Conservation (phyloP, 352 stramenopile species). For the Phytophthora syringae region DNA sequence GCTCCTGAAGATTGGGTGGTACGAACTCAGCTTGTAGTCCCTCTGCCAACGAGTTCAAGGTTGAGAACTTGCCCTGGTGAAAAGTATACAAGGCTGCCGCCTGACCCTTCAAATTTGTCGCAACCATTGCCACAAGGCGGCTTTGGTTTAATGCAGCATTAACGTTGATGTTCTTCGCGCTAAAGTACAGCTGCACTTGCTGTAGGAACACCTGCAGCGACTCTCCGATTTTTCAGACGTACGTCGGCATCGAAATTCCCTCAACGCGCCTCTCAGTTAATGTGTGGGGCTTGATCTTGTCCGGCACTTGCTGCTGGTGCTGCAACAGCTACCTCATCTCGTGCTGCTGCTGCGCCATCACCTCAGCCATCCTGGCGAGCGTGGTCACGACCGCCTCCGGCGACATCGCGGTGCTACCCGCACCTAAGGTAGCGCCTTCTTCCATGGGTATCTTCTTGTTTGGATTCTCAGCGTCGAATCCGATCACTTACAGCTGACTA, state of each 20-base stretch:
- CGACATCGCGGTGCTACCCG: neutral
- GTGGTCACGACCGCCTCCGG: neutral
- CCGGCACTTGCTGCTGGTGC: slow-evolving; percentile 7
- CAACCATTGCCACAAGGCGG: slow-evolving; percentile 6
- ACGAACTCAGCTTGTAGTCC: slow-evolving; percentile 8
- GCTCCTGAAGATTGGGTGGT: slow-evolving; percentile 9
- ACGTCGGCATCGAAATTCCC: slow-evolving; percentile 7
- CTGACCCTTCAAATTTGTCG: slow-evolving; percentile 4
- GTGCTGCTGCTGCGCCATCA: neutral
- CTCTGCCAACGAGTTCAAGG: slow-evolving; percentile 3
- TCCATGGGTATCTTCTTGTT: neutral
- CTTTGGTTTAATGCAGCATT: slow-evolving; percentile 4
- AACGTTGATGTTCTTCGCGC: slow-evolving; percentile 13
- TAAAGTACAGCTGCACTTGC: slow-evolving; percentile 9
- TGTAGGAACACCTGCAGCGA: slow-evolving; percentile 14
- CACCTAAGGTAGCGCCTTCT: neutral
- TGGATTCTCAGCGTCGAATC: neutral
- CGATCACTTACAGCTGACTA: slow-evolving; percentile 7
- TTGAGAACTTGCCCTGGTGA: slow-evolving; percentile 8
- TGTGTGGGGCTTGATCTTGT: neutral
- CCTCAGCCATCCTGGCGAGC: slow-evolving; percentile 3
- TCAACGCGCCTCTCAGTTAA: slow-evolving; percentile 4
- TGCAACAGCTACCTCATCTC: slow-evolving; percentile 3
- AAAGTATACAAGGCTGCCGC: slow-evolving; percentile 11
- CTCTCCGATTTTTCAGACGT: slow-evolving; percentile 10